Conservation (phyloP, 2,329 filamentous ascomycete genomes). For the Fusarium sp. region DNA sequence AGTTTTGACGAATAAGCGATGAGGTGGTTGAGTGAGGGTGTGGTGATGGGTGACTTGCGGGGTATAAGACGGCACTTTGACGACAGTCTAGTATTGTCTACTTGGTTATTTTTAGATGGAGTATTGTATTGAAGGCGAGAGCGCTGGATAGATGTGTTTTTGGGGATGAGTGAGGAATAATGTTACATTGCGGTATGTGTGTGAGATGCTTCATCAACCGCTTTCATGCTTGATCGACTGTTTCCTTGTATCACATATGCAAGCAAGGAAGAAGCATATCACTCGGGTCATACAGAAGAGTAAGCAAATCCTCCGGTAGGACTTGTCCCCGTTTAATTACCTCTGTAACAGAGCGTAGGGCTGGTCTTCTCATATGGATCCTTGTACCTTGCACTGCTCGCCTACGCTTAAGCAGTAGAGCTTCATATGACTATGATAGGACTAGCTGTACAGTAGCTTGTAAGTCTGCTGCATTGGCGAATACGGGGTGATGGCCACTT, state of each 20-base stretch:
- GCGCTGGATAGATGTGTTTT: neutral
- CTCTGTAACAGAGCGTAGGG: neutral
- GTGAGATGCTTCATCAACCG: neutral
- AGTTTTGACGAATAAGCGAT: conserved; percentile 24
- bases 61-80: conserved; percentile 9
- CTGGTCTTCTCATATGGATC: neutral
- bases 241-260: neutral
- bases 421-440: neutral
- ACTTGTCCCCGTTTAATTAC: neutral
- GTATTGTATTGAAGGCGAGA: neutral
- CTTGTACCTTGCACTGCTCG: neutral
- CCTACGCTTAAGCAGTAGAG: neutral
- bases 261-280: neutral
- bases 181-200: neutral
- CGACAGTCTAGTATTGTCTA: neutral
- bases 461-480: neutral
- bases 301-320: neutral
- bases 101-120: conserved; percentile 20
- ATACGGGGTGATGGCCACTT: neutral
- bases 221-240: neutral
- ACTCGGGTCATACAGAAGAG: neutral
- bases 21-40: neutral
- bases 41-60: conserved; percentile 13
- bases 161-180: neutral
- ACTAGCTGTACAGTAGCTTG: neutral